Percentiles rank a stretch among this genome's conserved stretches.
Evolutionary conservation across 768 basidiomycete species (phyloP).

Genomic region (Tremella mesenterica): DNA sequence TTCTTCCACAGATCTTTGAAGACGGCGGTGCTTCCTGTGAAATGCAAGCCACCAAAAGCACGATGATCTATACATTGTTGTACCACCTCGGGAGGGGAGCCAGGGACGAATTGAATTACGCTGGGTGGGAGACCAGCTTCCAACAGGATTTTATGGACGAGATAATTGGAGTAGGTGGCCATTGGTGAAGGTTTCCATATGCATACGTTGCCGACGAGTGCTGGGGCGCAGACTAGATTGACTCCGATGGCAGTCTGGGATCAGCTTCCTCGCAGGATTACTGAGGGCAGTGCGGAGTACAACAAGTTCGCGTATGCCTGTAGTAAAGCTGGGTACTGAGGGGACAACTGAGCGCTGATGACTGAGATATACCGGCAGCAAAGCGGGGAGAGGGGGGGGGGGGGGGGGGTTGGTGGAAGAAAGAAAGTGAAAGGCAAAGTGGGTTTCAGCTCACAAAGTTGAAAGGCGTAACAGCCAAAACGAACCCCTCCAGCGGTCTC

Average conservation of each 20-base stretch:
- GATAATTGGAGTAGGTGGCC: constrained; percentile 89
- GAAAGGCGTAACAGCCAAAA: constrained; percentile 94
- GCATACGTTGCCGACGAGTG: constrained; percentile 85
- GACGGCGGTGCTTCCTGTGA: constrained; percentile 89
- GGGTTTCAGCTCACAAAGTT: constrained; percentile 49
- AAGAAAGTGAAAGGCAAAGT: neutral
- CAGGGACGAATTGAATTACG: constrained; percentile 95
- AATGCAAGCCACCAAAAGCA: constrained; percentile 80
- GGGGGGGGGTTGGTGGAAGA: too few species aligned
- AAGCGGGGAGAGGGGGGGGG: too few species aligned
- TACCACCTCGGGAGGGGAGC: constrained; percentile 71
- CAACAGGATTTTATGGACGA: constrained; percentile 77
- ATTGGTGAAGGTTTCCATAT: constrained; percentile 97
- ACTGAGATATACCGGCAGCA: too few species aligned
- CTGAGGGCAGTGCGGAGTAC: neutral
- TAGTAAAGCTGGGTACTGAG: too few species aligned
- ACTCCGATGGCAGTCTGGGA: constrained; percentile 79
- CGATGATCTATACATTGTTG: constrained; percentile 69
- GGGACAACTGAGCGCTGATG: too few species aligned
- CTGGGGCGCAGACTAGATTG: constrained; percentile 74
- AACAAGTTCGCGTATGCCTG: neutral
- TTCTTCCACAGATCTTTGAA: constrained; percentile 97
- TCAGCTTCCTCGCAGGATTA: neutral
- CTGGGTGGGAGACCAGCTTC: constrained; percentile 91
- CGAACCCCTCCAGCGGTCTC: constrained; percentile 95